Base-by-base conservation (phyloP, 352 stramenopile genomes). In the Phytophthora kernoviae region DNA sequence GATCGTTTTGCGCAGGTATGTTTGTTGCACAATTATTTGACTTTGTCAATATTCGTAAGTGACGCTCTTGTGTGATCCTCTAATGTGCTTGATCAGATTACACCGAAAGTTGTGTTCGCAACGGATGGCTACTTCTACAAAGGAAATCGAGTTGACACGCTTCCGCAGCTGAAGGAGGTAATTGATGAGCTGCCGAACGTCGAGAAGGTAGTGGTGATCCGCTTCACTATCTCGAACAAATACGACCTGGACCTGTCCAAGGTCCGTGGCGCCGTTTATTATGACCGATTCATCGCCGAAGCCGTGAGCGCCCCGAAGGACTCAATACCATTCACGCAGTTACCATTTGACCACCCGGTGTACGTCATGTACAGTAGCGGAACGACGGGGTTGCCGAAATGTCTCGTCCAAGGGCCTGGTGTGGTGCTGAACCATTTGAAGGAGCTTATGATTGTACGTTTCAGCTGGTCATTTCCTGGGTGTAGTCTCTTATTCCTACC, bases 331-430 rank as follows among this genome's bases (percentile, higher is more conserved):
- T 94, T 92, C 53, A 78, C 70, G 32, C 81, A 91, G 50, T 54
- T 93, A 17, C 80, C 84, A 26, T 96, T 96, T 54, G 83, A 93
- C 63, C 87, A 96, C 63, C 87, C 87, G 2, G 81, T 93, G 42
- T 93, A 93, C 63, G 75, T 94, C 59, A 94, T 96, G 85, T 96
- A 94, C 68, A 92, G 79, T 60, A 91, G 78, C 44, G 87, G 87
- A 53, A 96, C 87, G 14, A 96, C 87, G 7, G 87, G 87, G 2
- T 65, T 96, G 37, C 87, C 87, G 48, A 96, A 96, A 68, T 96
- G 87, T 53, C 85, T 96, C 27, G 81, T 94, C 18, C 87, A 96
- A 56, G 83, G 87, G 9, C 78, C 80, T 14, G 84, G 84, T 22
- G 82, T 91, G 15, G 61, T 90, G 18, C 56, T 93, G 33, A 91